phyloP scores from a whole-genome alignment of 768 basidiomycete species.

The Ramaria sp. region DNA sequence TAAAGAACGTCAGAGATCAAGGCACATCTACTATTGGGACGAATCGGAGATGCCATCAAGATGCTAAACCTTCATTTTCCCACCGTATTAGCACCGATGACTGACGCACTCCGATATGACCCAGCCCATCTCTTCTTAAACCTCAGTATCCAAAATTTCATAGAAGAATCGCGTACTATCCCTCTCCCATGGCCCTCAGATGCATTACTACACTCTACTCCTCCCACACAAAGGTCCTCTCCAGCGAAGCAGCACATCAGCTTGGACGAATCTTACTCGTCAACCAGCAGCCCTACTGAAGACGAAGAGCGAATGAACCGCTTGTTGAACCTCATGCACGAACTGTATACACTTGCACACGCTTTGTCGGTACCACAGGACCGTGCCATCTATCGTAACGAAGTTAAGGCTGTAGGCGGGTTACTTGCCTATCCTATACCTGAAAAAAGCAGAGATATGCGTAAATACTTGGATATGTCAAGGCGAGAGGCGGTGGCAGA shows the following conservation, averaged over 20 bases:
- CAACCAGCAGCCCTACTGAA: conserved; percentile 19
- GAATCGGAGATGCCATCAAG: conserved; percentile 57
- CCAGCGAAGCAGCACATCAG: conserved; percentile 9
- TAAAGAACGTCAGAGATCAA: conserved; percentile 45
- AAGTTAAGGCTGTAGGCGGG: conserved; percentile 64
- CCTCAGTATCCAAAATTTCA: conserved; percentile 78
- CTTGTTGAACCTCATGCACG: not conserved
- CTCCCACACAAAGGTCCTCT: conserved; percentile 7
- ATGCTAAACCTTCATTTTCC: conserved; percentile 69
- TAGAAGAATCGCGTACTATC: conserved; percentile 70
- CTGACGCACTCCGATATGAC: conserved; percentile 22
- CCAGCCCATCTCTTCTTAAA: conserved; percentile 75
- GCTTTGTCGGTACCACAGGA: conserved; percentile 44
- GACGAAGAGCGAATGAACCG: conserved; percentile 27
- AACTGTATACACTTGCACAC: conserved; percentile 53
- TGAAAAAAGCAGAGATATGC: conserved; percentile 48
- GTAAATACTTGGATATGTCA: conserved; percentile 63
- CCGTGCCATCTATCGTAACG: conserved; percentile 49
- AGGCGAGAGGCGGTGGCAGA: conserved; percentile 77
- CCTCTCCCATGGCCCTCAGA: conserved; percentile 31
- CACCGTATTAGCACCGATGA: conserved; percentile 38
- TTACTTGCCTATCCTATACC: conserved; percentile 78
- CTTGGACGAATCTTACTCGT: conserved; percentile 17
- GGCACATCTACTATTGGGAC: conserved; percentile 57
- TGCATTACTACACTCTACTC: conserved; percentile 21